Conservation (phyloP, 225 moss, liverwort and hornwort genomes). For the Bryum argenteum region DNA sequence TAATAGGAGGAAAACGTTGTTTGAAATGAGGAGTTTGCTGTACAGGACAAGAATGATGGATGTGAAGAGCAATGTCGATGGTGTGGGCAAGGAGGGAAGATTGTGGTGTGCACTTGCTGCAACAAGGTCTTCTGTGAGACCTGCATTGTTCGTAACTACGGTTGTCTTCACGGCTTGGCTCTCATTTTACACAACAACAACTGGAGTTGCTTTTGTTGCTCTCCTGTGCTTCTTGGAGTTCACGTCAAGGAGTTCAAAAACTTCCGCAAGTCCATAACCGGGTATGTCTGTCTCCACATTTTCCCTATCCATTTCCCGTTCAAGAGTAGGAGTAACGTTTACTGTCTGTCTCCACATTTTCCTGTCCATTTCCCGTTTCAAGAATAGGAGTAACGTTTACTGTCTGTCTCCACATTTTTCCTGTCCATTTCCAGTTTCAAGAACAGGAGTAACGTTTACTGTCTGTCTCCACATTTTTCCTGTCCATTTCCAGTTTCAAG, state of each 20-base stretch:
- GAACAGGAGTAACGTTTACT: too few relatives aligned
- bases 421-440: too few relatives aligned
- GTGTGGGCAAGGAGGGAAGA: constrained; percentile 77
- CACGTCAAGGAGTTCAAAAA: neutral
- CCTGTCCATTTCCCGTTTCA: too few relatives aligned
- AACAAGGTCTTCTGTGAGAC: constrained; percentile 68
- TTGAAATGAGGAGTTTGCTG: neutral
- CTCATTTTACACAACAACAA: constrained; percentile 34
- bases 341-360: too few relatives aligned
- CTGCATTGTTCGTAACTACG: constrained; percentile 75
- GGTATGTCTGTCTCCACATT: neutral
- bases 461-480: too few relatives aligned
- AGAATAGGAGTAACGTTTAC: too few relatives aligned
- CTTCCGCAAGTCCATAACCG: neutral
- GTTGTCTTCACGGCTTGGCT: constrained; percentile 17
- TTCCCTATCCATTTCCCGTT: too few relatives aligned
- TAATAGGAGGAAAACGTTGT: too few relatives aligned
- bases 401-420: too few relatives aligned
- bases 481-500: too few relatives aligned
- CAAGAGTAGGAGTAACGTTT: too few relatives aligned
- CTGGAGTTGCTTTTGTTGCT: constrained; percentile 35
- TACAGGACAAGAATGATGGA: neutral
- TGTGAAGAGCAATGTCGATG: constrained; percentile 61
- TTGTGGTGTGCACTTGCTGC: constrained; percentile 62
- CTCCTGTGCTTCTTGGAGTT: neutral